A percentile compares a stretch with the other conserved stretches of the same genome.
phyloP scores from a whole-genome alignment of 192 early-diverging fungal genomes.

The Linnemannia elongata region DNA sequence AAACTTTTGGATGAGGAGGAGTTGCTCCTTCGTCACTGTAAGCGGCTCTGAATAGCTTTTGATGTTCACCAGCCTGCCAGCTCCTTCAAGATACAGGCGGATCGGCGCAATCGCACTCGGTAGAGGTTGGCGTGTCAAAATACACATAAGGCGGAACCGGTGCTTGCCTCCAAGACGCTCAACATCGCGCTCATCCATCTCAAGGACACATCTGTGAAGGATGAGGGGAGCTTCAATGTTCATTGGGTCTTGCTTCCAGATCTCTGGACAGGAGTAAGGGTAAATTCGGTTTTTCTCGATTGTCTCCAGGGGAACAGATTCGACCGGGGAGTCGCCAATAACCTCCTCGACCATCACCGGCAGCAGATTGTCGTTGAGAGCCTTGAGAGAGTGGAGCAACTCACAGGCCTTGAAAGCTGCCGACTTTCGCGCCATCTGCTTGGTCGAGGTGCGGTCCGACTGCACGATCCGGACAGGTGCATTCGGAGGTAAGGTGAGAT shows the following conservation, averaged over 20 bases:
- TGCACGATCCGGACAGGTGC: slow-evolving; percentile 68
- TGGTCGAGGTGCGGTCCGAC: slow-evolving; percentile 68
- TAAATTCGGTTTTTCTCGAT: slow-evolving; percentile 41
- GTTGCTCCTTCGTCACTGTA: slow-evolving; percentile 45
- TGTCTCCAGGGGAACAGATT: neutral
- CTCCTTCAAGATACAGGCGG: slow-evolving; percentile 52
- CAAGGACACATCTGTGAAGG: slow-evolving; percentile 51
- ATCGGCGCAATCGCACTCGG: slow-evolving; percentile 42
- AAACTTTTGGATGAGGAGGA: slow-evolving; percentile 65
- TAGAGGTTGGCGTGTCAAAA: slow-evolving; percentile 60
- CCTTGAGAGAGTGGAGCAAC: slow-evolving; percentile 74
- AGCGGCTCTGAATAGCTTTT: slow-evolving; percentile 16
- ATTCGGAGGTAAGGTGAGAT: slow-evolving; percentile 71
- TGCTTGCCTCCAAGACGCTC: slow-evolving; percentile 34
- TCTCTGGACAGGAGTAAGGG: slow-evolving; percentile 33
- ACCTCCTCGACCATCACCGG: slow-evolving; percentile 59
- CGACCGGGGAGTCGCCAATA: slow-evolving; percentile 31
- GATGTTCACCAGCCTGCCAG: slow-evolving; percentile 28
- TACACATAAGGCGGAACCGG: slow-evolving; percentile 57
- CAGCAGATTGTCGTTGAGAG: slow-evolving; percentile 80
- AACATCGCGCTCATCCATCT: slow-evolving; percentile 35
- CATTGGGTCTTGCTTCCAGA: slow-evolving; percentile 52
- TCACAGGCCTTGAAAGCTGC: slow-evolving; percentile 81
- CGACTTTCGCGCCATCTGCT: slow-evolving; percentile 74
- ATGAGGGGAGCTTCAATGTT: neutral